Conservation (phyloP, 1,284 basidiomycete genomes). For the Termitomyces sp. region DNA sequence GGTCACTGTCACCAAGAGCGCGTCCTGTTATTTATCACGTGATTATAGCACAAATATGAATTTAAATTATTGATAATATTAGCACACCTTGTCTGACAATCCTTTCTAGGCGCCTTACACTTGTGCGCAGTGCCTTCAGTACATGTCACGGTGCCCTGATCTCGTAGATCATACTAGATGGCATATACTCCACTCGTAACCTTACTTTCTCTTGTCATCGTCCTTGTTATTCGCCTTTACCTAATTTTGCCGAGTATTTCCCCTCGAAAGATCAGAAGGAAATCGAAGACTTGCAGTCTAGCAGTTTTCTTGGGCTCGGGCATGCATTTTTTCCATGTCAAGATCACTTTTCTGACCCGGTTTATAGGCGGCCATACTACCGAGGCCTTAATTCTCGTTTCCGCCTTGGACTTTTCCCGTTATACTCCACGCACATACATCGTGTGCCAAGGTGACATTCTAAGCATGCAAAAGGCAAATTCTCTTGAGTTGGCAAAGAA, state of each 20-base stretch:
- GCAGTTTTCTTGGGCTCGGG: constrained; percentile 66
- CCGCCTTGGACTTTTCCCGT: constrained; percentile 68
- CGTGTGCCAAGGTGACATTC: constrained; percentile 74
- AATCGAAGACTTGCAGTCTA: constrained; percentile 35
- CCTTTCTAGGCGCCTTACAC: no score
- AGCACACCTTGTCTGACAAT: no score
- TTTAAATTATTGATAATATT: no score
- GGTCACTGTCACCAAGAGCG: no score
- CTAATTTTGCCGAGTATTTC: constrained; percentile 19
- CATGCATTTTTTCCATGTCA: constrained; percentile 17
- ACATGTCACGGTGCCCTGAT: neutral
- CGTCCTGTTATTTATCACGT: no score
- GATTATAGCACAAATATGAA: no score
- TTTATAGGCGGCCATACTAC: constrained; percentile 86
- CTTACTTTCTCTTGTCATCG: constrained; percentile 10
- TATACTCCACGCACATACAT: constrained; percentile 83
- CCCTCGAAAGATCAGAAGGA: constrained; percentile 1
- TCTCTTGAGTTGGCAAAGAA: constrained; percentile 51
- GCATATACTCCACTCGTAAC: constrained; percentile 10
- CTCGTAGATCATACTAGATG: no score
- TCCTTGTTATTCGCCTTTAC: constrained; percentile 26
- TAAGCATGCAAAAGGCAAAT: constrained; percentile 71
- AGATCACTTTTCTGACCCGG: neutral
- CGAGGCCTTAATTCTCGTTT: constrained; percentile 79
- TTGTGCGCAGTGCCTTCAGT: no score